Base-by-base conservation (phyloP, 2,329 filamentous ascomycete genomes). In the Apiospora kogelbergensis region DNA sequence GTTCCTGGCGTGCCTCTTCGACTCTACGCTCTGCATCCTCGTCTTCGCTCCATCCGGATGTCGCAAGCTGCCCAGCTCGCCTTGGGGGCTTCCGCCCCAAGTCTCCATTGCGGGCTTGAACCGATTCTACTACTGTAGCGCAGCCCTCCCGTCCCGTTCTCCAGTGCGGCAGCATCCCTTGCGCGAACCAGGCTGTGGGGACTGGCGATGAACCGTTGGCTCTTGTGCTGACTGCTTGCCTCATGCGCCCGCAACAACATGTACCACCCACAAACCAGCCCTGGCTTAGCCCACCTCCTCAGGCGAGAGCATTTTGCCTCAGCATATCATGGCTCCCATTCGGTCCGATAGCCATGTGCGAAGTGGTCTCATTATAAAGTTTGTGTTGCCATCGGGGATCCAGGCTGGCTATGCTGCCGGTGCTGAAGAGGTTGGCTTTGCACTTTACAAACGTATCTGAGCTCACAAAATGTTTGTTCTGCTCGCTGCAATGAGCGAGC, bases 261-360 rank as follows among this genome's bases (percentile, higher is more conserved):
- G 53, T 60, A 33, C 53, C 53, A 37, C 30, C 53, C 53, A 37
- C 30, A 37, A 37, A 33, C 30, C 30, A 30, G 53, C 53, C 53
- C 53, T 37, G 53, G 53, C 53, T 60, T 60, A 60, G 53, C 45
- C 22, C 45, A 22, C 53, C 53, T 37, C 53, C 53, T 60, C 53
- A 60, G 53, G 30, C 13, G 30, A 37, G 20, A 60, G 53, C 53
- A 60, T 30, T n/a, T 37, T 33, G 15, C 48, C 26, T 57, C 48
- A 57, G 48, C 48, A 57, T 57, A 57, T 57, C 48, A 24, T 57
- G 48, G 24, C 48, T 57, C 30, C 15, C 48, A 57, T 30, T 57
- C 48, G 48, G 48, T 57, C 48, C 48, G 48, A 57, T 30, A 57
- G 48, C 48, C 48, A 30, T 57, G 48, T 57, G 48, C 26, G 24